These are phyloP conservation scores for Penicillium silybi DNA, from an alignment of 495 filamentous ascomycete species.

Conservation along the genomic window DNA sequence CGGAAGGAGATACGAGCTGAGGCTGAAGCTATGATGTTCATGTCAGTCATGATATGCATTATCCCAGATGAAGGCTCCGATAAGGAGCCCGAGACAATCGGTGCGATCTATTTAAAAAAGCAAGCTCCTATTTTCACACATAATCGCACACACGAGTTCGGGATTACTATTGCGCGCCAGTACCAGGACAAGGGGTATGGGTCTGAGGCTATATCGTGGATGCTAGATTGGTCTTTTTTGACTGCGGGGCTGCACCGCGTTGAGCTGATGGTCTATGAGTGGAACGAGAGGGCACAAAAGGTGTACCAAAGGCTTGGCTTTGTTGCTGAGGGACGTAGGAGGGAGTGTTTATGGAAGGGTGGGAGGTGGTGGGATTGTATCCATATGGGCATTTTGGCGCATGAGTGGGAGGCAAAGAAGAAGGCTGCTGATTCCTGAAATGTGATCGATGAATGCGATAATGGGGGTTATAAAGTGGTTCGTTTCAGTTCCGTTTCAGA, in stretches of 20 bases:
- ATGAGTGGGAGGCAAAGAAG: background rate
- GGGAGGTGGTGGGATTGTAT: constrained; percentile 1
- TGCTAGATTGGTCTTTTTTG: constrained; percentile 1
- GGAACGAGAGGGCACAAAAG: constrained; percentile 1
- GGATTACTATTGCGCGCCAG: background rate
- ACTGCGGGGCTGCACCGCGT: constrained; percentile 1
- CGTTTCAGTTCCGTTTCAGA: too few species aligned
- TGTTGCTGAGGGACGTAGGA: background rate
- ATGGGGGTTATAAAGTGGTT: too few species aligned
- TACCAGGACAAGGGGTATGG: constrained; percentile 1
- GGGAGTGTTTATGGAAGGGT: background rate
- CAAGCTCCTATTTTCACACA: background rate
- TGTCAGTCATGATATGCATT: constrained; percentile 1
- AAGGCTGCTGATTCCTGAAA: background rate
- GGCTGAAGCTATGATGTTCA: background rate
- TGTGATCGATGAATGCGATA: too few species aligned
- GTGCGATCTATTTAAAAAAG: background rate
- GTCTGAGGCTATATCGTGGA: background rate
- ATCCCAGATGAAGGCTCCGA: constrained; percentile 13
- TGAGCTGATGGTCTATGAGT: constrained; percentile 1
- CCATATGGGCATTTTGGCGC: constrained; percentile 1
- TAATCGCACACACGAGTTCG: background rate
- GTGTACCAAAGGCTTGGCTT: background rate
- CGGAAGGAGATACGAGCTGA: constrained; percentile 7
- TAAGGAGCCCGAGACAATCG: background rate